phyloP scores from a whole-genome alignment of 2,329 filamentous ascomycete species.

The Xylaria digitata region DNA sequence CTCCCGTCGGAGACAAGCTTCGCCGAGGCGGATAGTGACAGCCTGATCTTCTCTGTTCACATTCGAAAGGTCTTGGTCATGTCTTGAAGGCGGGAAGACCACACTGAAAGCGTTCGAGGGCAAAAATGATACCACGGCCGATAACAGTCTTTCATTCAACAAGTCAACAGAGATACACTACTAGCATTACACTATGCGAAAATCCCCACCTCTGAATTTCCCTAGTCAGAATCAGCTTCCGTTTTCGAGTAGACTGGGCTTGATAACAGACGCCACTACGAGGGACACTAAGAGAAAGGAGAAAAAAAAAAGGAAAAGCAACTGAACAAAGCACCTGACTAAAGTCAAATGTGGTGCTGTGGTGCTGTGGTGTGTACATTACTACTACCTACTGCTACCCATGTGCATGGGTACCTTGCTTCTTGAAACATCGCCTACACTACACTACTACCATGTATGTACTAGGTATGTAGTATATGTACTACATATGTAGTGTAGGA shows the following conservation, averaged over 20 bases:
- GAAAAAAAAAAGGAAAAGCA: no score
- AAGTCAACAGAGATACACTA: background rate
- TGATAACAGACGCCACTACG: slow-evolving; percentile 15
- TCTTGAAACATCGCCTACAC: no score
- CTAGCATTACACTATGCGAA: background rate
- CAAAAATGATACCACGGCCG: slow-evolving; percentile 9
- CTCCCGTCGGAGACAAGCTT: slow-evolving; percentile 30
- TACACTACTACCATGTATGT: background rate
- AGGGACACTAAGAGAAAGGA: background rate
- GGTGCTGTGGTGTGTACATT: no score
- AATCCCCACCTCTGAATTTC: slow-evolving; percentile 5
- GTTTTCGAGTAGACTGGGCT: slow-evolving; percentile 25
- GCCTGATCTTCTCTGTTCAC: background rate
- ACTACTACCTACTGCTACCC: background rate
- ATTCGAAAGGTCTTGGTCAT: slow-evolving; percentile 5
- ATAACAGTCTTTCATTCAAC: slow-evolving; percentile 7
- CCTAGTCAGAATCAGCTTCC: slow-evolving; percentile 28
- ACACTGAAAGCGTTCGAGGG: background rate
- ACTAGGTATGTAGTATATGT: background rate
- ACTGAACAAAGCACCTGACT: no score
- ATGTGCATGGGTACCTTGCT: background rate
- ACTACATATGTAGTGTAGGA: no score
- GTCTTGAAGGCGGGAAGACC: slow-evolving; percentile 9
- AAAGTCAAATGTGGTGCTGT: no score
- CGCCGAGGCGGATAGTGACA: slow-evolving; percentile 17